Base-by-base conservation (phyloP, 2,329 filamentous ascomycete species). In the Apiospora phragmitis region DNA sequence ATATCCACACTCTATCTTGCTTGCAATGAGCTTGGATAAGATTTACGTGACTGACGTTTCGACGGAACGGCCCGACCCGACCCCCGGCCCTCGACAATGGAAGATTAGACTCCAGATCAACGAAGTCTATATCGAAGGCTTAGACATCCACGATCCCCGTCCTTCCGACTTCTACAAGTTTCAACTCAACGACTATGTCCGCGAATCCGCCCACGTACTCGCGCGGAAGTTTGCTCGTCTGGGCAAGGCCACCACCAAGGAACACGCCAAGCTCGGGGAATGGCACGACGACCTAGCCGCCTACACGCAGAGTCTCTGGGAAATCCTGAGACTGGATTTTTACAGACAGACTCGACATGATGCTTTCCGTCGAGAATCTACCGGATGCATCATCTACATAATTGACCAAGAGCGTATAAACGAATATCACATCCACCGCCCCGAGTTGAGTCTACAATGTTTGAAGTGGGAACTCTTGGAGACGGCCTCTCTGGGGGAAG, bases 391-490 rank as follows among this genome's bases (percentile, higher is more conserved):
- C 55, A 21, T 65, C 6, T 65, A 65, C 35, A 65, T 65, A 32
- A 65, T 65, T 24, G 55, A 65, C 7, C 16, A 65, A 26, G 55
- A 65, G 21, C 29, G 11, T n/a, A n/a, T 32, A n/a, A 65, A 38
- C 29, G 35, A 65, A 6, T 9, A 32, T 8, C 16, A 38, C 18
- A n/a, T 11, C 29, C 55, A 35, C n/a, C 55, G 4, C 12, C 21
- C 47, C n/a, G 4, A 14, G n/a, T 14, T 49, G n/a, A 65, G 55
- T 24, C 14, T 65, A 38, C 55, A 65, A 32, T 65, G 55, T 29
- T 29, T 65, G 29, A 65, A 65, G 55, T 65, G 55, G 47, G 55
- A 65, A 38, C 55, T 65, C 16, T 32, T 65, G 35, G 55, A 65
- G 55, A 11, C 26, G 4, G 55, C 35, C 29, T 32, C 21, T 32